These are phyloP conservation scores for Phytophthora constricta DNA, from an alignment of 352 stramenopile genomes.

Conservation along the genomic window DNA sequence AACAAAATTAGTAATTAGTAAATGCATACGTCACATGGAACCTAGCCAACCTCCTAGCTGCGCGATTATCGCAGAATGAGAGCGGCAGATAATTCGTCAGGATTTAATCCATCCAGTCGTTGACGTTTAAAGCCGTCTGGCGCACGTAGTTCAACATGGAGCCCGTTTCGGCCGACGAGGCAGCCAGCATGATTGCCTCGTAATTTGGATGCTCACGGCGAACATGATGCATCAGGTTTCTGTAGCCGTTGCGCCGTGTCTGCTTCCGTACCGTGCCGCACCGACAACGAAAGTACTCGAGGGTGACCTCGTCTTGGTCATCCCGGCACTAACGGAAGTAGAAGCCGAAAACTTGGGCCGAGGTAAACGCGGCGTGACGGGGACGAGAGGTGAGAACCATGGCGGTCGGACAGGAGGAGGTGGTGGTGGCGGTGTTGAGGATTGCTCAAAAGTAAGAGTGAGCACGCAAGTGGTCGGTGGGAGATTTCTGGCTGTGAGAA, in stretches of 20 bases:
- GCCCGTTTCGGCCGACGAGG: conserved; percentile 3
- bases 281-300: conserved; percentile 5
- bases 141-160: conserved; percentile 4
- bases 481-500: neutral
- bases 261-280: conserved; percentile 22
- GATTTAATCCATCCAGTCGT: neutral
- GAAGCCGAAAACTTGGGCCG: conserved; percentile 7
- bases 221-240: conserved; percentile 7
- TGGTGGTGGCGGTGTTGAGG: neutral
- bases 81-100: conserved; percentile 4
- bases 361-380: neutral
- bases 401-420: neutral
- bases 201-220: conserved; percentile 4
- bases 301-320: conserved; percentile 18
- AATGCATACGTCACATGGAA: neutral
- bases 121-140: neutral
- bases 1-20: neutral
- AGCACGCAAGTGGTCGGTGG: neutral
- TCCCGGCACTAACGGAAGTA: conserved; percentile 21
- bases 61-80: conserved; percentile 1
- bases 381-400: conserved; percentile 3
- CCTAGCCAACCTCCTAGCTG: neutral
- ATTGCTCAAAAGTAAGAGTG: neutral
- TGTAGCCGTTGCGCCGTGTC: conserved; percentile 8
- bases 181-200: conserved; percentile 3